Percentiles rank a stretch among this genome's conserved stretches.
Conservation (phyloP, 176 grass and related monocot genomes). For the Rhynchospora pubera region DNA sequence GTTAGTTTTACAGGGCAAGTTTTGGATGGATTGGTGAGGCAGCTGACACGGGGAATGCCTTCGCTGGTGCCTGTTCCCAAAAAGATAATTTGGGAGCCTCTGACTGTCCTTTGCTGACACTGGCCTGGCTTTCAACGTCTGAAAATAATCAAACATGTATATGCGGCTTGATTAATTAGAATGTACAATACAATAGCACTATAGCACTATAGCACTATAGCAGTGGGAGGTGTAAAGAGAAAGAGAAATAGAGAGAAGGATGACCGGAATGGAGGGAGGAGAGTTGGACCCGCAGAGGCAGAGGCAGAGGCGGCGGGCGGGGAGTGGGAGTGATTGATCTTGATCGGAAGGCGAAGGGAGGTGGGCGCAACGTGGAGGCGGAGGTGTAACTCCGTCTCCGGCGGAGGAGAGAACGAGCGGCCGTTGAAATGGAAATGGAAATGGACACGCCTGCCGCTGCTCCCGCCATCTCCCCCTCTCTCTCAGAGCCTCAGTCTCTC, state of each 20-base stretch:
- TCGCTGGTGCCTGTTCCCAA: constrained; percentile 88
- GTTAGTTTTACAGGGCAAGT: constrained; percentile 45
- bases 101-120: background rate
- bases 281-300: constrained; percentile 8
- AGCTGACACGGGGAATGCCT: constrained; percentile 88
- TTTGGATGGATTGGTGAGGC: constrained; percentile 57
- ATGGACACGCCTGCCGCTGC: background rate
- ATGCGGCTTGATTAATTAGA: too few relatives aligned
- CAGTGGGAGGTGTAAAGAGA: too few relatives aligned
- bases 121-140: background rate
- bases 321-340: background rate
- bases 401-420: constrained; percentile 34
- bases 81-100: constrained; percentile 81
- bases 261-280: constrained; percentile 16
- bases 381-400: constrained; percentile 39
- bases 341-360: background rate
- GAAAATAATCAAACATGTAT: too few relatives aligned
- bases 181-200: too few relatives aligned
- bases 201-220: too few relatives aligned
- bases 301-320: background rate
- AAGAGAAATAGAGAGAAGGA: background rate
- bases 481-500: too few relatives aligned
- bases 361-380: background rate
- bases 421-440: background rate
- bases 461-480: background rate